Base-by-base conservation (phyloP, 2,329 filamentous ascomycete species). In the Venturia effusa region DNA sequence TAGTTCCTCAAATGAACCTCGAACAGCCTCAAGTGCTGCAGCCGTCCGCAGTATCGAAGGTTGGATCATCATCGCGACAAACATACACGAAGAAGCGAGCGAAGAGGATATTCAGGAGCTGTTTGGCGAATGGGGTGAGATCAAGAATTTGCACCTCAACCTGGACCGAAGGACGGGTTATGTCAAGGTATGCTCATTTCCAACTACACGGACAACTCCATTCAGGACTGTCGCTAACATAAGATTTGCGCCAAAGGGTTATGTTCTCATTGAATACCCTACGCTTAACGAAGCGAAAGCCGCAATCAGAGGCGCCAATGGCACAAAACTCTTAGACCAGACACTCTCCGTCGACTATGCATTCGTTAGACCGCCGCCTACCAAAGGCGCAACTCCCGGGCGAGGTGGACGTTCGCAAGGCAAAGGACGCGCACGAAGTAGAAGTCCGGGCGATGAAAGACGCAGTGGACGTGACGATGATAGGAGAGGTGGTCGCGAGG, bases 21-120 rank as follows among this genome's bases (percentile, higher is more conserved):
- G 85, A 71, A 92, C 89, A 7, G 83, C 84, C 70, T 80, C 83
- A 43, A 88, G 88, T 73, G 89, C 89, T 64, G 90, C 87, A 0
- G 90, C 90, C 30, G 90, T 94, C 66, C 89, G 90, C 70, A 92
- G 88, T 64, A 92, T 94, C 72, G 90, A 94, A 77, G 90, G 90
- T 69, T 94, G 90, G 90, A 94, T 94, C 75, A 81, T 94, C 71
- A 86, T 91, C 67, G 89, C 90, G 68, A 92, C 89, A 62, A 94
- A 94, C 71, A 88, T 94, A 40, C 90, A 94, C 78, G 90, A 94
- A 73, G 90, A 94, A 75, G 89, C 90, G 61, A 88, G 88, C 69
- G 90, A 94, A 77, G 90, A 94, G 78, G 87, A 89, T 57, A 75
- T 94, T 64, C 88, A 88, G 71, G 90, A 94, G 74, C 82, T 86